A percentile compares a stretch with the other conserved stretches of the same genome.
Conservation (phyloP, 257 asterid genomes). For the Rubia yunnanensis region DNA sequence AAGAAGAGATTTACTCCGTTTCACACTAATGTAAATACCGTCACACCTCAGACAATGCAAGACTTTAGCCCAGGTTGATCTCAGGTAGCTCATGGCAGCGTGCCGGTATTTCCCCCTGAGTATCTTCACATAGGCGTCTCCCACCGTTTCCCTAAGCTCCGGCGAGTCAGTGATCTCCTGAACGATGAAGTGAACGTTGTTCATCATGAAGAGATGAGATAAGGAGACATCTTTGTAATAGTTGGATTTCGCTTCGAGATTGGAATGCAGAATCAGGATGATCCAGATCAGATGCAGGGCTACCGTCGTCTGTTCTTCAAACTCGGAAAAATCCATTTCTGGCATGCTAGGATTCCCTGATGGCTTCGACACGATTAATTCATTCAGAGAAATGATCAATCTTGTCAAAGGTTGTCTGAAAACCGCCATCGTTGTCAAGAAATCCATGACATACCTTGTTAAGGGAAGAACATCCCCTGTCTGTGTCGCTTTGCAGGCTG, state of each 20-base stretch:
- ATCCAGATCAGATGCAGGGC: slow-evolving; percentile 81
- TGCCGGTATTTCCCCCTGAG: slow-evolving; percentile 44
- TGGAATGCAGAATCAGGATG: slow-evolving; percentile 61
- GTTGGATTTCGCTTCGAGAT: slow-evolving; percentile 66
- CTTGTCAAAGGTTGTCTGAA: neutral
- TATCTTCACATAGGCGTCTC: slow-evolving; percentile 55
- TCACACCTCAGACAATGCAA: slow-evolving; percentile 81
- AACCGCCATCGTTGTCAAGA: neutral
- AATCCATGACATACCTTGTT: neutral
- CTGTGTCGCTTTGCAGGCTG: slow-evolving; percentile 58
- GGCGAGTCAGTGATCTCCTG: slow-evolving; percentile 72
- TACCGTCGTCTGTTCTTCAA: slow-evolving; percentile 46
- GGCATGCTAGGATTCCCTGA: slow-evolving; percentile 53
- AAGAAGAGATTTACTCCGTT: slow-evolving; percentile 56
- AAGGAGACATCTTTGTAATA: slow-evolving; percentile 63
- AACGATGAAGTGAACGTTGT: slow-evolving; percentile 75
- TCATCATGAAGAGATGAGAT: slow-evolving; percentile 83
- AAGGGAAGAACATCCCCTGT: slow-evolving; percentile 11
- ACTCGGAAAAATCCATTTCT: slow-evolving; percentile 65
- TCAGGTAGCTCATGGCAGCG: slow-evolving; percentile 63
- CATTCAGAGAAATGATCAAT: slow-evolving; percentile 3
- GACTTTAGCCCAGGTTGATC: slow-evolving; percentile 73
- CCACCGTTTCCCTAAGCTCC: slow-evolving; percentile 79
- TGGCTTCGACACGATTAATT: slow-evolving; percentile 67
- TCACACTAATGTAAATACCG: slow-evolving; percentile 58